Evolutionary conservation across 495 filamentous ascomycete species (phyloP).

Genomic region (Delitschia confertaspora): DNA sequence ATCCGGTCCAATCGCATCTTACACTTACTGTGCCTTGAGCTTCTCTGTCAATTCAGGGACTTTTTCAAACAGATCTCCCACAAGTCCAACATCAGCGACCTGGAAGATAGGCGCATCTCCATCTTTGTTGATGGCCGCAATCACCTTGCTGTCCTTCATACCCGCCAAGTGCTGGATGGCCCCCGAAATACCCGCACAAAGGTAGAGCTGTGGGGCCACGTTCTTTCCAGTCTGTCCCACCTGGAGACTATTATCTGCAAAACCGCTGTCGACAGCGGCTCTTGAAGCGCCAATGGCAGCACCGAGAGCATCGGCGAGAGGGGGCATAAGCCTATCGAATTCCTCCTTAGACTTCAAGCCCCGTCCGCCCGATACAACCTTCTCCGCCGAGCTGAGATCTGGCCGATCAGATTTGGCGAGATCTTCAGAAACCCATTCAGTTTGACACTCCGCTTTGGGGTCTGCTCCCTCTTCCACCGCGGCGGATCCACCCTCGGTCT

Average conservation of each 20-base stretch:
- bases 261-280: conserved; percentile 93
- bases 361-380: conserved; percentile 88
- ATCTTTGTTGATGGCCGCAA: conserved; percentile 98
- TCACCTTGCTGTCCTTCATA: conserved; percentile 99
- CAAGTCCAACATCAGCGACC: conserved; percentile 88
- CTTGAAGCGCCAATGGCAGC: conserved; percentile 91
- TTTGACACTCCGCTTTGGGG: conserved; percentile 58
- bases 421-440: conserved; percentile 91
- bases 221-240: conserved; percentile 98
- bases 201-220: conserved; percentile 88
- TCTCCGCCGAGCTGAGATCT: conserved; percentile 80
- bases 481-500: conserved; percentile 46
- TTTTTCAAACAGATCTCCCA: conserved; percentile 90
- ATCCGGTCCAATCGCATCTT: no score
- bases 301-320: conserved; percentile 81
- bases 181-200: conserved; percentile 90
- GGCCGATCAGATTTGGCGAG: conserved; percentile 87
- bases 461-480: conserved; percentile 58
- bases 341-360: conserved; percentile 96
- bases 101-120: conserved; percentile 96
- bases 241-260: conserved; percentile 98
- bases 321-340: conserved; percentile 84
- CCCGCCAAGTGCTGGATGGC: conserved; percentile 97
- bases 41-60: conserved; percentile 96
- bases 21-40: conserved; percentile 51